Evolutionary conservation across 176 grass and related monocot species (phyloP), one percentile per base, ranked within the genome.

Genomic region (Metroxylon sagu): DNA sequence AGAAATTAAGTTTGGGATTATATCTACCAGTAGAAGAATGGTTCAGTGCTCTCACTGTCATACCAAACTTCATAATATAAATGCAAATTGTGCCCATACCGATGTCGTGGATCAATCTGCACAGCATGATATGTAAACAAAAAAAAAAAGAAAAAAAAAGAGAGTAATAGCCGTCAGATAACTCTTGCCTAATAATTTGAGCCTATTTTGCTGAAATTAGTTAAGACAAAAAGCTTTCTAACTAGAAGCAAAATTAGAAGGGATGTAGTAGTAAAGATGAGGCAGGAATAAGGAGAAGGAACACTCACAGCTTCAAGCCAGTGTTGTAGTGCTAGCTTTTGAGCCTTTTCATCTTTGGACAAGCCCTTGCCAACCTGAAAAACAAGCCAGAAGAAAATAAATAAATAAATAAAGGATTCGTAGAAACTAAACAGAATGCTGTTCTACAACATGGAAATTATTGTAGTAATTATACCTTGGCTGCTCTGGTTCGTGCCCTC

Each of bases 81-180:
- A 53, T 98, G 94, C 48, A 98, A 71, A 48, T 89, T 98, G 76
- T 98, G 94, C 19, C 94, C 88, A 58, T 98, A 98, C 49, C 94
- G 84, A 76, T 98, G 94, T 52, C 94, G 85, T 19, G 94, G 87
- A 71, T 98, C 94, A 60, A 93, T 98, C 92, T 96, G 70, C 26
- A 62, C 26, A 35, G 4, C 8, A 12, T 15, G 25, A 71, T 14
- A 52, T 43, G 12, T 6, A 7, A 25, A n/a, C n/a, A n/a, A n/a
- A n/a, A n/a, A n/a, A n/a, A n/a, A n/a, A n/a, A n/a, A n/a, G n/a
- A n/a, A n/a, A 23, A 14, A 74, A 5, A 25, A 25, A 23, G 1
- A 29, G 62, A 25, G 61, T 48, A 26, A 39, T 63, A 55, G 12
- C 19, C 18, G 57, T 57, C 65, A 49, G 35, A 43, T 43, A 43